Base-by-base conservation (phyloP, 2,329 filamentous ascomycete genomes). In the Pestalotiopsis sp. region DNA sequence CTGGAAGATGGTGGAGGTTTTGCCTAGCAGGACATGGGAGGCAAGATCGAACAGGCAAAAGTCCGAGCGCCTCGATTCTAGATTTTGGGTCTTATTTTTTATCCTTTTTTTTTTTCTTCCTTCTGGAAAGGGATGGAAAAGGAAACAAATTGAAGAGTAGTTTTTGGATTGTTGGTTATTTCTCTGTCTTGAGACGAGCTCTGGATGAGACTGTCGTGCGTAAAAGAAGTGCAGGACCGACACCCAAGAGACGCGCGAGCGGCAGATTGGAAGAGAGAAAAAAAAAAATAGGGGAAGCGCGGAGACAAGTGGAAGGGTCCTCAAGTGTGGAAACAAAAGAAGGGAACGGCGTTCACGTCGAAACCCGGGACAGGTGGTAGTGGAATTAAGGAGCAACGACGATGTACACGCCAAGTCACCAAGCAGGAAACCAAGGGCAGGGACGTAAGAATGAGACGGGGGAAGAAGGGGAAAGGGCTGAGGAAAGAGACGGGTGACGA, bases 1-100 rank as follows among this genome's bases (percentile, higher is more conserved):
- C 52, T 67, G 65, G 58, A 67, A 49, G 66, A 59, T 64, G 61
- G 70, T 70, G 71, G 70, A 71, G 73, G 31, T 62, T 61, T 66
- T 38, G 52, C 65, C 58, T 68, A 72, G 65, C 70, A 67, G 66
- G 71, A 69, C 38, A 65, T 66, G 61, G 63, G 63, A 65, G 66
- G 57, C 45, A 52, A 67, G 36, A 38, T 39, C 41, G 41, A 57
- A 39, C 64, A 67, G 59, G 39, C 36, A 27, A 52, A 20, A 17
- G 61, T 62, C 62, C 62, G 57, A 67, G 41, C 56, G 61, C 38
- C 31, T 62, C 59, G 45, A 52, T 52, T 52, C 45, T 52, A n/a
- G 45, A 52, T 23, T 52, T 36, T n/a, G n/a, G 25, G n/a, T 39
- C 31, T 62, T 39, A 36, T 39, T 39, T 62, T 62, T 23, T 5